phyloP scores from a whole-genome alignment of 495 filamentous ascomycete species.

The Staphylotrichum longicolle region DNA sequence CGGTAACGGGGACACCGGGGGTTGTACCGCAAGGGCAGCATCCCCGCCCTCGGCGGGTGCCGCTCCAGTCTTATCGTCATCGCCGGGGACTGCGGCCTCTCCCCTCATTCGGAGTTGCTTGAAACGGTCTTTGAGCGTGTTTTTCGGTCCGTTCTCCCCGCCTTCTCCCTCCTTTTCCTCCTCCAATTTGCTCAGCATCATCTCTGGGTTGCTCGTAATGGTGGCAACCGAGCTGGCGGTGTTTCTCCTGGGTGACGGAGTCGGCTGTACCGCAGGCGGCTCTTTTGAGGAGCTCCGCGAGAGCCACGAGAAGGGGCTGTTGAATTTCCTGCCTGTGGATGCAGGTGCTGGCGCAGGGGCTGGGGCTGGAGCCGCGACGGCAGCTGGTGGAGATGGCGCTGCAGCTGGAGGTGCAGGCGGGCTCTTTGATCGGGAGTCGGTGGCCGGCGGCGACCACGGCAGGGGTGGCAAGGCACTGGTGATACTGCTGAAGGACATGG shows the following conservation, averaged over 20 bases:
- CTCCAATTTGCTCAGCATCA: conserved; percentile 67
- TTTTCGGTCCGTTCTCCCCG: conserved; percentile 49
- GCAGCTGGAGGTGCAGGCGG: conserved; percentile 24
- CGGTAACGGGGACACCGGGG: conserved; percentile 48
- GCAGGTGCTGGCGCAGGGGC: conserved; percentile 33
- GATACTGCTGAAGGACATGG: conserved; percentile 49
- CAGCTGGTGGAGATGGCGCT: conserved; percentile 16
- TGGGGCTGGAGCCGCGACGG: conserved; percentile 44
- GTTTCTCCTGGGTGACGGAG: conserved; percentile 55
- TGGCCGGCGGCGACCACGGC: conserved; percentile 51
- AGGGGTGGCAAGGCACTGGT: conserved; percentile 51
- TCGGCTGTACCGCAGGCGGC: conserved; percentile 58
- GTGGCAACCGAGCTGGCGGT: conserved; percentile 75
- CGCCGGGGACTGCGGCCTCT: conserved; percentile 58
- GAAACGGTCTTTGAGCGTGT: conserved; percentile 81
- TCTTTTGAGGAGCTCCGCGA: conserved; percentile 66
- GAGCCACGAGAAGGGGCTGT: conserved; percentile 81
- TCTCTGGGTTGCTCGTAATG: conserved; percentile 68
- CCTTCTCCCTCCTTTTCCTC: conserved; percentile 58
- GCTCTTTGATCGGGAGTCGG: conserved; percentile 38
- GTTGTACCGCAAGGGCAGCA: conserved; percentile 34
- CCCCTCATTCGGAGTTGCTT: conserved; percentile 78
- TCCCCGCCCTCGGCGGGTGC: conserved; percentile 56
- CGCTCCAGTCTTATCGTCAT: conserved; percentile 48
- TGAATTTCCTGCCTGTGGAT: conserved; percentile 60